phyloP scores from a whole-genome alignment of 345 rosid genomes.

The Boechera retrofracta region DNA sequence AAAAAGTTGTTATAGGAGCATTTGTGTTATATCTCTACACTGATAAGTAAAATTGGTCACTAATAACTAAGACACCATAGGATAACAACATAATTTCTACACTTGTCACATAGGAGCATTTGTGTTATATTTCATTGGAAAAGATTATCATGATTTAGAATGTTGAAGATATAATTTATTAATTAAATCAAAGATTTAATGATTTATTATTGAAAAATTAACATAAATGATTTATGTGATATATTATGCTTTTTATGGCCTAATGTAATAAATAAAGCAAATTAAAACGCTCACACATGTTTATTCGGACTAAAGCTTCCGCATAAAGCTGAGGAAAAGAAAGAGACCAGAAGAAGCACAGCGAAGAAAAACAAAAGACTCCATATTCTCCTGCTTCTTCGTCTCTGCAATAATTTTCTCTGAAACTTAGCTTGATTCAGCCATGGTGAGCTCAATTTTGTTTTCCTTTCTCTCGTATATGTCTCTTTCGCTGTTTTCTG shows the following conservation, averaged over 20 bases:
- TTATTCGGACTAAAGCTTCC: slow-evolving; percentile 38
- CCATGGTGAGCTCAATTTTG: slow-evolving; percentile 45
- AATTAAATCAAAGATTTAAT: not conserved
- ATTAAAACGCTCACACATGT: slow-evolving; percentile 6
- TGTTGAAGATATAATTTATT: not conserved
- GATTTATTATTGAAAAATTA: not conserved
- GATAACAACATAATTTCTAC: too few species aligned
- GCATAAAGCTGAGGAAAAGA: slow-evolving; percentile 31
- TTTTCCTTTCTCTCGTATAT: not conserved
- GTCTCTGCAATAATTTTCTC: slow-evolving; percentile 16
- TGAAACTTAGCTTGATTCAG: slow-evolving; percentile 14
- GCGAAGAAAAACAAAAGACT: slow-evolving; percentile 35
- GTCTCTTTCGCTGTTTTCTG: not conserved
- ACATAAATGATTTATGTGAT: not conserved
- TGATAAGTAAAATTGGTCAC: too few species aligned
- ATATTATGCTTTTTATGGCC: not conserved
- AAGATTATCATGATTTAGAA: not conserved
- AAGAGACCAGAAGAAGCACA: slow-evolving; percentile 23
- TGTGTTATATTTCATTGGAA: not conserved
- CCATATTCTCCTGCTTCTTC: slow-evolving; percentile 29
- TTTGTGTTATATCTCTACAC: not conserved
- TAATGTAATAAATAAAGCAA: slow-evolving; percentile 28
- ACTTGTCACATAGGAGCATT: too few species aligned
- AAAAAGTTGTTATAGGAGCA: not conserved
- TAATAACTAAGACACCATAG: too few species aligned